Evolutionary conservation across 75 land plant species (phyloP), one percentile per base, ranked within the genome.

Genomic region (Gnetum montanum): DNA sequence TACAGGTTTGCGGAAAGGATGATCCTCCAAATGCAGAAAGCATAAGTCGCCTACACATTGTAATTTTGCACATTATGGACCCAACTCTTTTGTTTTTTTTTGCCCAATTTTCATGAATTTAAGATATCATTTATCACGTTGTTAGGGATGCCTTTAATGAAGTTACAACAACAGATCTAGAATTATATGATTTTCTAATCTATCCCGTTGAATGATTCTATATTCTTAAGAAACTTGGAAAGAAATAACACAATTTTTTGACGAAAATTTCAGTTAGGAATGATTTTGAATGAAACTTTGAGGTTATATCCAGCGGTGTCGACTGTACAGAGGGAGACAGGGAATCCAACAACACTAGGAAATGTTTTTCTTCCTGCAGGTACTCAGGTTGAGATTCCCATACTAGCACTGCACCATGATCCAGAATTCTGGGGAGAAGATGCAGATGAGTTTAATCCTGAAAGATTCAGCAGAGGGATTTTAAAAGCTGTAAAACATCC

Each of bases 401-500:
- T 74, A 23, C 58, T 75, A 15, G 58, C 71, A 3, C 37, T 82
- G 18, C 81, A 82, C 57, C 57, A 69, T 24, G 85, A 82, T 38
- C 54, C 54, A 4, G 52, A 65, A 0, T 53, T 76, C 2, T 83
- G 86, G 86, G 86, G 86, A 19, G 34, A 51, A 0, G 82, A 83
- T 47, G 78, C 67, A 0, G 54, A 74, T 10, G 76, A 78, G 68
- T 83, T 83, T 58, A 71, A 74, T 8, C 86, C 86, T 1, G 75
- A 60, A 23, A 52, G 86, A 34, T 78, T 78, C 51, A 37, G 54
- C 0, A 34, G 68, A 25, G 76, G 51, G 1, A 66, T 68, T 36
- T 24, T 57, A 11, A 73, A 81, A 1, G 91, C 84, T 19, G 76
- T 79, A 73, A 74, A 65, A 52, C 84, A 83, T 59, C 73, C 80